A percentile compares a stretch with the other conserved stretches of the same genome.
phyloP scores from a whole-genome alignment of 2,329 filamentous ascomycete genomes.

The Fusarium virguliforme region DNA sequence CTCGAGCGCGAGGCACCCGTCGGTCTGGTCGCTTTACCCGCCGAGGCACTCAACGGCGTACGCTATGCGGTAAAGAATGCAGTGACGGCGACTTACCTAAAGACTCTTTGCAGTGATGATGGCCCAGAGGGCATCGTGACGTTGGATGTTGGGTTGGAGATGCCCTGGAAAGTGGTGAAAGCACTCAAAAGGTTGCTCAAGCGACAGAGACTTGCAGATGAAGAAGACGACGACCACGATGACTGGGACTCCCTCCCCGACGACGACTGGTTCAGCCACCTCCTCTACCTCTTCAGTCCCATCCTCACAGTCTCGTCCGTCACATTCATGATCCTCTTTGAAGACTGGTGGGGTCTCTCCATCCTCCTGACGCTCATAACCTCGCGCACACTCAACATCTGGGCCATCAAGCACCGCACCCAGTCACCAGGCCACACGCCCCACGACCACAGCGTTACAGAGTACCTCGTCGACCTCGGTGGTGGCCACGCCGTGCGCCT shows the following conservation, averaged over 20 bases:
- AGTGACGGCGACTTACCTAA: constrained; percentile 67
- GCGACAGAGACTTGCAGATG: constrained; percentile 22
- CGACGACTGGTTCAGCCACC: constrained; percentile 64
- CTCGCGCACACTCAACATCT: constrained; percentile 70
- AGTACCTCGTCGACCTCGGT: constrained; percentile 69
- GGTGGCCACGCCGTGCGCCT: constrained; percentile 68
- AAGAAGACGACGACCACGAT: constrained; percentile 43
- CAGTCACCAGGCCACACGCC: constrained; percentile 15
- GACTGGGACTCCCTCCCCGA: constrained; percentile 49
- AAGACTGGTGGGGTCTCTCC: constrained; percentile 68
- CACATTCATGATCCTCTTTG: constrained; percentile 63
- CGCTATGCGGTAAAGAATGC: constrained; percentile 63
- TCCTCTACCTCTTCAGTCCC: constrained; percentile 65
- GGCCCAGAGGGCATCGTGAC: constrained; percentile 44
- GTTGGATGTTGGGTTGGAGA: constrained; percentile 50
- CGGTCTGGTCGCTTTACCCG: constrained; percentile 52
- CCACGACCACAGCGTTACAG: constrained; percentile 49
- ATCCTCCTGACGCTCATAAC: constrained; percentile 66
- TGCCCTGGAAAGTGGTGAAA: constrained; percentile 46
- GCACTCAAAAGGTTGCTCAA: constrained; percentile 23
- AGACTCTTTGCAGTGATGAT: constrained; percentile 49
- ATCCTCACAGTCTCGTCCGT: constrained; percentile 63
- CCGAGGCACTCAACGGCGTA: constrained; percentile 36
- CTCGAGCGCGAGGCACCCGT: constrained; percentile 60
- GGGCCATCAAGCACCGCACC: constrained; percentile 69